Evolutionary conservation across 805 yeast genomes (phyloP), one percentile per base, ranked within the genome.

Genomic region (Zygoascus biomembranicola): DNA sequence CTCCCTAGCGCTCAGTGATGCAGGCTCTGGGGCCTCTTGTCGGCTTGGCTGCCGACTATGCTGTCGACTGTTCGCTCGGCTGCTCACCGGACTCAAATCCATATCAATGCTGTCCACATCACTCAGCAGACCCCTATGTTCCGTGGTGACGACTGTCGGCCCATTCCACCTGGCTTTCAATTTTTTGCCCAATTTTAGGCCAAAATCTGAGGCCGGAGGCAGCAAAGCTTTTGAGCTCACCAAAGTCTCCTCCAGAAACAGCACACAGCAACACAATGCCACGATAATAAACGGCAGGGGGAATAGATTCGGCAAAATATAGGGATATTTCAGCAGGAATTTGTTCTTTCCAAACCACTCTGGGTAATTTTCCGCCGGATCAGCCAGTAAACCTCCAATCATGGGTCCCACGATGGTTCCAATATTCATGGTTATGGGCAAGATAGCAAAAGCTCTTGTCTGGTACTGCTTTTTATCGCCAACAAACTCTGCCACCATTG

Each of bases 391-490:
- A 32, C 77, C 77, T 23, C 81, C 84, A 35, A 82, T 73, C 61
- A 79, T 66, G 0, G 86, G 85, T 1, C 86, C 87, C 14, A 82
- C 61, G 9, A 81, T 75, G 19, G 78, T 69, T 5, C 87, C 87
- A 18, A 80, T 60, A 59, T 81, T 81, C 75, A 78, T 80, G 6
- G 82, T 68, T 41, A 82, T 67, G 0, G 87, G 85, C 60, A 82
- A 66, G 1, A 80, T 75, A 41, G 82, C 75, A 60, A 82, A 80
- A 0, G 85, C 86, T 16, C 81, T 54, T 9, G 84, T 82, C 64
- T 81, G 85, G 61, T 79, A 84, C 48, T 73, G 71, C 55, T 79
- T 72, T 54, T 79, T 77, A 8, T 66, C 67, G 1, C 83, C 82
- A n/a, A 80, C 65, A 23, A 62, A 51, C 63, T 82, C 87, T 2